Evolutionary conservation across 2,329 filamentous ascomycete species (phyloP).

Genomic region (Fusarium pininemorale): DNA sequence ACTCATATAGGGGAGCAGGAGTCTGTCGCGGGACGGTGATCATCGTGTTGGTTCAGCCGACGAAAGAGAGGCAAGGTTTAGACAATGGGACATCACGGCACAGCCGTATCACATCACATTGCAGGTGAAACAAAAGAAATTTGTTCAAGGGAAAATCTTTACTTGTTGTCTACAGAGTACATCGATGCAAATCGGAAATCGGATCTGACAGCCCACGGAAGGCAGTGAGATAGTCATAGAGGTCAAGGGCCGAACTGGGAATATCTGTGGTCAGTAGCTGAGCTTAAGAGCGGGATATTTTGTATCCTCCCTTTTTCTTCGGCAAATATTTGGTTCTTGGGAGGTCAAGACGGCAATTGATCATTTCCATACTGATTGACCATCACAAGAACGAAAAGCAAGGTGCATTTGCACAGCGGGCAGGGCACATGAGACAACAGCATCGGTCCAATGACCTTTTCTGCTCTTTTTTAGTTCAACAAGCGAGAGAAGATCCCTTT

Average conservation of each 20-base stretch:
- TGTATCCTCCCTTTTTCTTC: background rate
- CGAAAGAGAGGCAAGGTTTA: background rate
- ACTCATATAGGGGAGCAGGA: background rate
- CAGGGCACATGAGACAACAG: background rate
- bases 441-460: background rate
- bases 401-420: background rate
- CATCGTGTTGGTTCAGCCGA: background rate
- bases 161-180: too few relatives aligned
- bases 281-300: background rate
- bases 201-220: background rate
- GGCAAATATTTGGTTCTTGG: background rate
- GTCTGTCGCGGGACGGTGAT: background rate
- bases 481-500: background rate
- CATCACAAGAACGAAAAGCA: too few relatives aligned
- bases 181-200: background rate
- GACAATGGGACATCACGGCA: background rate
- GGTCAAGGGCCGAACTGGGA: rapidly evolving
- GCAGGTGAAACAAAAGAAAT: background rate
- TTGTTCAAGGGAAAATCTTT: background rate
- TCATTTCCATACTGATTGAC: background rate
- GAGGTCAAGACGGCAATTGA: background rate
- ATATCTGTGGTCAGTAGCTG: background rate
- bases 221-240: background rate
- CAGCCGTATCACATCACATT: background rate
- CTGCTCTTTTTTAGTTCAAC: too few relatives aligned